These are phyloP conservation scores for Phytopythium kandeliae DNA, from an alignment of 352 stramenopile species.

Conservation along the genomic window DNA sequence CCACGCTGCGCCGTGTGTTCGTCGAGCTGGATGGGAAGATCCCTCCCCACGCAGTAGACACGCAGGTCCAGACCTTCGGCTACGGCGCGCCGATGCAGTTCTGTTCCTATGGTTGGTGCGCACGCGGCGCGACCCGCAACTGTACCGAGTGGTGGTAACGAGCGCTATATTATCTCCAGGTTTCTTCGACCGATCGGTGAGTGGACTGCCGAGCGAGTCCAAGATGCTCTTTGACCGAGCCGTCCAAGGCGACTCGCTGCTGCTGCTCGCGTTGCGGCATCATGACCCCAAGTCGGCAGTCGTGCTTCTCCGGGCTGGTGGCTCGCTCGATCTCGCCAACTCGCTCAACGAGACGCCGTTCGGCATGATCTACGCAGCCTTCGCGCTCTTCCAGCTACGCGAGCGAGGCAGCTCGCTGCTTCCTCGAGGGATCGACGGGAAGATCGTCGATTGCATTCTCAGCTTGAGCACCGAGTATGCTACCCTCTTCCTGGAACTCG, in stretches of 20 bases:
- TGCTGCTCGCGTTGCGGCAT: constrained; percentile 42
- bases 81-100: constrained; percentile 47
- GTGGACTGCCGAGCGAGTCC: constrained; percentile 4
- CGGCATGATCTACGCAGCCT: constrained; percentile 24
- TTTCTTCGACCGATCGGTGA: constrained; percentile 35
- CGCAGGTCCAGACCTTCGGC: constrained; percentile 29
- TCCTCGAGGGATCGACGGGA: neutral
- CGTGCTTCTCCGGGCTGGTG: constrained; percentile 24
- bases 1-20: constrained; percentile 34
- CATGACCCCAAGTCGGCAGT: constrained; percentile 24
- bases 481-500: constrained; percentile 22
- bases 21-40: constrained; percentile 20
- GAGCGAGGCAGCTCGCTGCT: constrained; percentile 6
- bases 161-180: constrained; percentile 12
- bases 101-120: constrained; percentile 32
- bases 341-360: constrained; percentile 24
- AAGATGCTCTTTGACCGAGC: constrained; percentile 28
- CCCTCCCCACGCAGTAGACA: constrained; percentile 21
- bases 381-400: constrained; percentile 22
- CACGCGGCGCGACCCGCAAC: too few species aligned
- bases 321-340: constrained; percentile 28
- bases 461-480: constrained; percentile 17
- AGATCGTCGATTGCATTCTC: constrained; percentile 10
- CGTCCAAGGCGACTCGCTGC: constrained; percentile 41
- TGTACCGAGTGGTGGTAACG: neutral